Conservation (phyloP, 257 asterid species). For the Anisodus tanguticus region DNA sequence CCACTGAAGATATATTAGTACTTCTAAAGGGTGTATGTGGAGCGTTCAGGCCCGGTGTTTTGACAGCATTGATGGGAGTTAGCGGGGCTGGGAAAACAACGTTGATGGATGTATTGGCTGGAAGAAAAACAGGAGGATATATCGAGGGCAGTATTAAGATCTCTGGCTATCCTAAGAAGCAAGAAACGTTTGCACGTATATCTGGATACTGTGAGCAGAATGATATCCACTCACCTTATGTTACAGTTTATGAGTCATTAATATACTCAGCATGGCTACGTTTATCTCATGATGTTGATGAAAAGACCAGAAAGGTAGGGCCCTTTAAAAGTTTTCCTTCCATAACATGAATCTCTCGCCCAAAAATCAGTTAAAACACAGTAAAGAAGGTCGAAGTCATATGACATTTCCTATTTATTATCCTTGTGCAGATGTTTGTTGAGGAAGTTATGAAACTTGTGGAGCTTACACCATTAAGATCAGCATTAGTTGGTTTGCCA, state of each 20-base stretch:
- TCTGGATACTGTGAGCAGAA: slow-evolving; percentile 34
- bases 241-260: slow-evolving; percentile 33
- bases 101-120: slow-evolving; percentile 30
- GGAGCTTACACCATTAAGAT: slow-evolving; percentile 23
- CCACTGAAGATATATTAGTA: slow-evolving; percentile 13
- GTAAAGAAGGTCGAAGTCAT: neutral
- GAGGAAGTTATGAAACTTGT: slow-evolving; percentile 22
- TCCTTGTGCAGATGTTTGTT: slow-evolving; percentile 21
- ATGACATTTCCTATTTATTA: neutral
- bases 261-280: slow-evolving; percentile 29
- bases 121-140: slow-evolving; percentile 32
- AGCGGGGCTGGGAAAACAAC: slow-evolving; percentile 34
- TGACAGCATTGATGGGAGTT: slow-evolving; percentile 35
- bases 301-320: slow-evolving; percentile 26
- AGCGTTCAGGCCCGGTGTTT: slow-evolving; percentile 29
- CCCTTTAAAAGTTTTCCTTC: neutral
- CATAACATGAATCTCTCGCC: neutral
- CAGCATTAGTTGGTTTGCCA: slow-evolving; percentile 23
- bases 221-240: slow-evolving; percentile 33
- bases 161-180: slow-evolving; percentile 31
- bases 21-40: slow-evolving; percentile 30
- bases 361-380: neutral
- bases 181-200: slow-evolving; percentile 29
- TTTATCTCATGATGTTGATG: slow-evolving; percentile 11
- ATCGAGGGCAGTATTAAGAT: slow-evolving; percentile 26